These are phyloP conservation scores for Polysphondylium violaceum DNA, from an alignment of 78 protist species.

Conservation along the genomic window DNA sequence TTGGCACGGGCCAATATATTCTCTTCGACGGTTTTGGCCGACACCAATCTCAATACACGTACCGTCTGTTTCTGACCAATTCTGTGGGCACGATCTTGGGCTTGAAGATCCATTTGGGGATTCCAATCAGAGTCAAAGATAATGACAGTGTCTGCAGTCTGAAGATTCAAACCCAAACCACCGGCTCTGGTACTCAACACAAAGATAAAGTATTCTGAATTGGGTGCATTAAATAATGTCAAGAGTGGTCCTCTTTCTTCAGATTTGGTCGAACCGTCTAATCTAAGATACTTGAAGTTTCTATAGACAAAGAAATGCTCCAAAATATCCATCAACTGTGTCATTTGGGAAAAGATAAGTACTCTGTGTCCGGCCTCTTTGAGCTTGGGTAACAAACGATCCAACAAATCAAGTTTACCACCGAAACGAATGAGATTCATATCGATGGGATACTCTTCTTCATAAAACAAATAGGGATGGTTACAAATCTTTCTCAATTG, in stretches of 20 bases:
- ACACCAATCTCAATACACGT: constrained; percentile 90
- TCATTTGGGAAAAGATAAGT: constrained; percentile 91
- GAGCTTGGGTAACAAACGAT: constrained; percentile 88
- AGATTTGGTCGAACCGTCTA: constrained; percentile 68
- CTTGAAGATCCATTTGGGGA: constrained; percentile 95
- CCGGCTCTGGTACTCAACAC: constrained; percentile 99
- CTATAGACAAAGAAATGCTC: constrained; percentile 74
- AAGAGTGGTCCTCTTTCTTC: constrained; percentile 77
- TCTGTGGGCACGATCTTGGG: constrained; percentile 96
- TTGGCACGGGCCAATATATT: constrained; percentile 87
- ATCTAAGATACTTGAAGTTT: constrained; percentile 60
- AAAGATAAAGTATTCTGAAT: constrained; percentile 85
- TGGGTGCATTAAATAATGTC: constrained; percentile 51
- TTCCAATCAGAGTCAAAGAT: constrained; percentile 96
- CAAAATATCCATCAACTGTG: constrained; percentile 81
- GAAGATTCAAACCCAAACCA: constrained; percentile 98
- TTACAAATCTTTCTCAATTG: constrained; percentile 91
- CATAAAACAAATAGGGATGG: constrained; percentile 96
- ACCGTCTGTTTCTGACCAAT: constrained; percentile 93
- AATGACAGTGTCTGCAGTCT: constrained; percentile 97
- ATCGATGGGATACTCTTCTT: constrained; percentile 83
- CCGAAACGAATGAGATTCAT: constrained; percentile 58
- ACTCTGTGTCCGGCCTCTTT: constrained; percentile 85
- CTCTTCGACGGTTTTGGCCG: constrained; percentile 92
- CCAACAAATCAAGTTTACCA: constrained; percentile 96